Base-by-base conservation (phyloP, 257 asterid species). In the Plectranthus barbatus region DNA sequence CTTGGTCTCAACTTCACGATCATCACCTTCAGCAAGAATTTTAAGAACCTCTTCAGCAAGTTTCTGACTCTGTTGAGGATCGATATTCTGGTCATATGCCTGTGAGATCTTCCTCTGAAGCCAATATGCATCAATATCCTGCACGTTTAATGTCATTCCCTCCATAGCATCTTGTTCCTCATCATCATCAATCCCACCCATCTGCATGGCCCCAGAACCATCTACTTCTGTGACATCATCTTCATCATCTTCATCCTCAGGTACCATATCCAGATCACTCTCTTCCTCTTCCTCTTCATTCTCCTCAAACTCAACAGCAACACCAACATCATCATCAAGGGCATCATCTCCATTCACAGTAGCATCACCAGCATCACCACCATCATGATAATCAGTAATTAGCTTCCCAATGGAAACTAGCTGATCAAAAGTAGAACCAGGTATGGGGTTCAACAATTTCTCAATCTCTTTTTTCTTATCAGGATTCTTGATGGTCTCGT, bases 51-150 rank as follows among this genome's bases (percentile, higher is more conserved):
- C 84, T 50, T 82, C 87, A 1, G 84, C 80, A 7, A 82, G 84
- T 70, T 79, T 82, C 74, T 81, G 87, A 64, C 87, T 79, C 75
- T 82, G 87, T 52, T 79, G 84, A 0, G 87, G 83, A 62, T 82
- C 87, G 55, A 82, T 79, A 13, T 79, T 71, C 42, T 82, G 83
- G 68, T 79, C 87, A 71, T 79, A 82, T 13, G 87, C 87, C 58
- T 71, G 85, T n/a, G 87, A 79, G 47, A 82, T 82, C 79, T 82
- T 82, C 78, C 87, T 82, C 53, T 82, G 87, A 66, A 82, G 83
- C 87, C 87, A 82, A 66, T 82, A 82, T 0, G 87, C 87, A 76
- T 82, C 87, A 56, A 82, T 76, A 56, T 82, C 87, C 58, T 82
- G 87, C 61, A 82, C 87, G 29, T 82, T 82, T 77, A 82, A 66